Evolutionary conservation across 805 yeast species (phyloP), one percentile per base, ranked within the genome.

Genomic region (Scheffersomyces ergatensis): DNA sequence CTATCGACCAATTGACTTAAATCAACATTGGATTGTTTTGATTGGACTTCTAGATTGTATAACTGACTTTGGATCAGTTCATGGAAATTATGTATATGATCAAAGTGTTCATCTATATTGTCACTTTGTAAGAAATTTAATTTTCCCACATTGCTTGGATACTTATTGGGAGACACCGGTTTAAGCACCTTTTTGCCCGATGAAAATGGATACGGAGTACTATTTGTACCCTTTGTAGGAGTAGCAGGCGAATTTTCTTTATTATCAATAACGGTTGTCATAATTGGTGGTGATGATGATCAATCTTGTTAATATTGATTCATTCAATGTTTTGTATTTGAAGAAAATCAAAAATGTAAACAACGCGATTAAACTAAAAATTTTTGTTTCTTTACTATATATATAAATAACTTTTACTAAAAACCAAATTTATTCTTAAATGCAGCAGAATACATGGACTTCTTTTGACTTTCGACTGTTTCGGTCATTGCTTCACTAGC

Each of bases 401-500:
- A 26, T 9, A 11, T 5, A 26, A 8, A 23, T 23, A 23, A 9
- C 8, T 11, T 7, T 13, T 26, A 12, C 43, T 53, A 80, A 20
- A 79, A 55, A 0, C 85, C 85, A 47, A 78, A 65, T 48, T 76
- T 77, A 40, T 78, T 72, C 48, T 67, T 75, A 26, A 82, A 51
- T 0, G 83, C 74, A 13, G 80, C 68, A 27, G 67, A 67, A 43
- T 80, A 73, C 42, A 80, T 48, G 26, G 74, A 71, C 34, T 67
- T 74, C 47, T 80, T 77, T 12, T 72, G 74, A 11, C 67, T 65
- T 32, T 75, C 80, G 33, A 76, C 57, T 1, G 76, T 57, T 12
- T 77, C 83, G 44, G 65, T 74, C 67, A 82, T 64, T 13, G 74
- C 59, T 46, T 80, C 82, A 43, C 77, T 73, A 21, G 80, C 62